Percentiles rank a stretch among this genome's conserved stretches.
Evolutionary conservation across 345 rosid genomes (phyloP).

Genomic region (Limnanthes douglasii): DNA sequence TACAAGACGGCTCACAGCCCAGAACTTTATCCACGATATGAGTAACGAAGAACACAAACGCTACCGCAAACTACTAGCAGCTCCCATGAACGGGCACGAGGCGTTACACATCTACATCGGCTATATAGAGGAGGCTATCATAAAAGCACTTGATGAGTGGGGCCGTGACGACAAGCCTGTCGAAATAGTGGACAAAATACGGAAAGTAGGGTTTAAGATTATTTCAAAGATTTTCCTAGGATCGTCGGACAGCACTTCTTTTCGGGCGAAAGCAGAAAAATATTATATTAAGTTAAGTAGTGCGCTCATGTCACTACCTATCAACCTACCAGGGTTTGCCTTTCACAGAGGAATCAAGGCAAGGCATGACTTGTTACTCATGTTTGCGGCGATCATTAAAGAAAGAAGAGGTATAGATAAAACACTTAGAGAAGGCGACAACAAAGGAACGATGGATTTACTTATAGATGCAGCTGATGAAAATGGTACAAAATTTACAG

Average conservation of each 20-base stretch:
- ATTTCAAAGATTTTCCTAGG: conserved; percentile 19
- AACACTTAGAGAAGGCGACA: not conserved
- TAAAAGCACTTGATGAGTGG: conserved; percentile 13
- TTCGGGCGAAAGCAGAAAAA: conserved; percentile 7
- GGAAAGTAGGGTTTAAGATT: conserved; percentile 14
- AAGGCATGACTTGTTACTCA: conserved; percentile 10
- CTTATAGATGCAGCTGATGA: conserved; percentile 21
- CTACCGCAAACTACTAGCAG: conserved; percentile 11
- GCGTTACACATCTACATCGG: conserved; percentile 10
- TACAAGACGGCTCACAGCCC: conserved; percentile 6
- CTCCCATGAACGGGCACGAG: conserved; percentile 22
- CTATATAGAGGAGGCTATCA: conserved; percentile 13
- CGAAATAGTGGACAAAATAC: conserved; percentile 16
- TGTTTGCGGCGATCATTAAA: conserved; percentile 9
- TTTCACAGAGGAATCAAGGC: conserved; percentile 20
- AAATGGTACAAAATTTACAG: conserved; percentile 8
- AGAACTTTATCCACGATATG: conserved; percentile 8
- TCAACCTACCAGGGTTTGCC: conserved; percentile 25
- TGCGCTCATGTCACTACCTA: conserved; percentile 11
- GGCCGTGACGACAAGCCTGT: conserved; percentile 7
- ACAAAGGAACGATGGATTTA: conserved; percentile 14
- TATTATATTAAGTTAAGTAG: conserved; percentile 1
- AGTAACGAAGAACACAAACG: conserved; percentile 12
- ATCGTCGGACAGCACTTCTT: conserved; percentile 6
- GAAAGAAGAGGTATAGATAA: conserved; percentile 8